phyloP scores from a whole-genome alignment of 177 flowering plant species.

The Vitis hybrid region DNA sequence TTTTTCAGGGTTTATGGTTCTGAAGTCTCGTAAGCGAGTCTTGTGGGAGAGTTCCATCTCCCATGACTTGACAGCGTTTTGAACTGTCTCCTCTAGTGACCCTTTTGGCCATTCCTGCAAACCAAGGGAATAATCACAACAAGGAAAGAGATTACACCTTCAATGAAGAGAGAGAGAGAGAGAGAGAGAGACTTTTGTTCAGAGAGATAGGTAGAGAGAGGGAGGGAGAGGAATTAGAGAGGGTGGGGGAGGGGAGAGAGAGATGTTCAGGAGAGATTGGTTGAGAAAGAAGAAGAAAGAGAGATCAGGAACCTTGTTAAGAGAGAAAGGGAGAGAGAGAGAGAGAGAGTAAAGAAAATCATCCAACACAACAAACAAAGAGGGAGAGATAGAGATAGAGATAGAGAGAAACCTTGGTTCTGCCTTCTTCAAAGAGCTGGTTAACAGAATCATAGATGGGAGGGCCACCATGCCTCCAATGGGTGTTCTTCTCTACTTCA shows the following conservation, averaged over 20 bases:
- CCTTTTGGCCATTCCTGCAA: conserved; percentile 75
- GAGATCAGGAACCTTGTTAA: too few species aligned
- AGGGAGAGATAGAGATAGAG: too few species aligned
- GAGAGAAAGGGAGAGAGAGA: too few species aligned
- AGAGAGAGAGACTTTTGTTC: too few species aligned
- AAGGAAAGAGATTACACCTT: too few species aligned
- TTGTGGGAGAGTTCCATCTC: conserved; percentile 97
- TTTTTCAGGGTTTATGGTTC: conserved; percentile 70
- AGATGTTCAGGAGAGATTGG: too few species aligned
- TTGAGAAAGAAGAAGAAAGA: too few species aligned
- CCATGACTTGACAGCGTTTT: conserved; percentile 90
- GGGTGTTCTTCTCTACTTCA: conserved; percentile 29
- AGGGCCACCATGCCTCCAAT: conserved; percentile 69
- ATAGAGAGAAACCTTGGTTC: conserved; percentile 32
- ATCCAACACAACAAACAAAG: too few species aligned
- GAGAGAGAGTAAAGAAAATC: too few species aligned
- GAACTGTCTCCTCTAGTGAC: conserved; percentile 72
- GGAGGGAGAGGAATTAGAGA: too few species aligned
- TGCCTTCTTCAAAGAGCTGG: conserved; percentile 58
- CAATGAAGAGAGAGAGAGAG: too few species aligned
- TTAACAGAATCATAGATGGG: conserved; percentile 55
- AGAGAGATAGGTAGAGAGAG: too few species aligned
- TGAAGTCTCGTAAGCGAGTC: conserved; percentile 57
- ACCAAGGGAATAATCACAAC: not conserved
- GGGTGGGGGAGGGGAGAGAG: not conserved